These are phyloP conservation scores for Coemansia sp. DNA, from an alignment of 192 early-diverging fungal genomes.

Conservation along the genomic window DNA sequence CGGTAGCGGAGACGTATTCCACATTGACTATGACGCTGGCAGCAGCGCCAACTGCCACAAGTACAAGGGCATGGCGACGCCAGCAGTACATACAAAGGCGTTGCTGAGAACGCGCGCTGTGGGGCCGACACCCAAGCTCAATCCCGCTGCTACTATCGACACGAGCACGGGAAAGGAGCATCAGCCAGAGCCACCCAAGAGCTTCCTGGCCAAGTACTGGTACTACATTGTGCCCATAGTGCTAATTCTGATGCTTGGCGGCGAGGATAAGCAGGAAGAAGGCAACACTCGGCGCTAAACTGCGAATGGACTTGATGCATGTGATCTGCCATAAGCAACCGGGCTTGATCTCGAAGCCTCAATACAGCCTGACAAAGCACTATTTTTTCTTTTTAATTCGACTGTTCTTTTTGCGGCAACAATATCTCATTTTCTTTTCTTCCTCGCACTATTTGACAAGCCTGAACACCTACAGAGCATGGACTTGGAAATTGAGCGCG, in stretches of 20 bases:
- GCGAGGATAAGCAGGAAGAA: constrained; percentile 48
- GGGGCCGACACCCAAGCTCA: constrained; percentile 36
- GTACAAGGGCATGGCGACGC: not conserved
- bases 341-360: not conserved
- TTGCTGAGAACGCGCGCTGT: constrained; percentile 20
- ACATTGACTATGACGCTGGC: constrained; percentile 38
- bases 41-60: constrained; percentile 23
- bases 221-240: constrained; percentile 55
- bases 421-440: not conserved
- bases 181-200: constrained; percentile 50
- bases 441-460: not conserved
- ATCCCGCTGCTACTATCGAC: constrained; percentile 24
- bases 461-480: no score
- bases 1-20: constrained; percentile 23
- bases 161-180: constrained; percentile 39
- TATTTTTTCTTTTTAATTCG: not conserved
- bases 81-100: constrained; percentile 10
- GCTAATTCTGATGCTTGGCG: constrained; percentile 44
- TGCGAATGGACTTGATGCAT: not conserved
- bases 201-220: constrained; percentile 62
- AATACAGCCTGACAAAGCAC: not conserved
- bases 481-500: constrained; percentile 35
- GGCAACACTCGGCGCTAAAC: constrained; percentile 26
- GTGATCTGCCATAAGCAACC: constrained; percentile 3
- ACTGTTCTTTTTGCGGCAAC: not conserved